phyloP scores from a whole-genome alignment of 192 early-diverging fungal genomes.

The Coemansia sp. region DNA sequence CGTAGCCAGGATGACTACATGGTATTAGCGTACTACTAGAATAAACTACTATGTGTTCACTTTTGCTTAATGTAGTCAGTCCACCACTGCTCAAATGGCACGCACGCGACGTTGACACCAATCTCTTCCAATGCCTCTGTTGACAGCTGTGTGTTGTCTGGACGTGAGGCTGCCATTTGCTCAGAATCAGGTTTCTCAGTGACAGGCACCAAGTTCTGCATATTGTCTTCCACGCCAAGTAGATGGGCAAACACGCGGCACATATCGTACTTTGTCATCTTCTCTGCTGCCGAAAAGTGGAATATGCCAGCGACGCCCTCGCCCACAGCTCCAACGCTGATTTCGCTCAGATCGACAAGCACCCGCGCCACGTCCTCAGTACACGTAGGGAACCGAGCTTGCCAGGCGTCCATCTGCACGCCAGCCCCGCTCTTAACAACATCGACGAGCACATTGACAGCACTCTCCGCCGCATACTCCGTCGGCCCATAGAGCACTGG shows the following conservation, averaged over 20 bases:
- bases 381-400: slow-evolving; percentile 82
- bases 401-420: slow-evolving; percentile 71
- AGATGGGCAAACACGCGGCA: slow-evolving; percentile 37
- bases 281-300: slow-evolving; percentile 42
- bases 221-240: slow-evolving; percentile 10
- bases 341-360: slow-evolving; percentile 65
- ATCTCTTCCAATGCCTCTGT: slow-evolving; percentile 29
- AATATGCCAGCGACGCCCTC: slow-evolving; percentile 26
- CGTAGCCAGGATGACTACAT: slow-evolving; percentile 21
- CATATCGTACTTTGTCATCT: slow-evolving; percentile 55
- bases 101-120: slow-evolving; percentile 29
- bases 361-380: slow-evolving; percentile 74
- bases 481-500: slow-evolving; percentile 79
- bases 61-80: slow-evolving; percentile 11
- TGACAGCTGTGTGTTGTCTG: slow-evolving; percentile 36
- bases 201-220: slow-evolving; percentile 18
- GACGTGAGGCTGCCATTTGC: slow-evolving; percentile 30
- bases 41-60: neutral
- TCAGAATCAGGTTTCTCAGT: slow-evolving; percentile 19
- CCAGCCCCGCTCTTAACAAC: slow-evolving; percentile 48
- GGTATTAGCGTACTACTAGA: neutral
- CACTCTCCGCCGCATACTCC: slow-evolving; percentile 73
- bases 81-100: slow-evolving; percentile 50
- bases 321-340: slow-evolving; percentile 15
- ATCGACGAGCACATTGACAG: slow-evolving; percentile 76